Conservation (phyloP, 2,329 filamentous ascomycete genomes). For the Fonsecaea erecta region DNA sequence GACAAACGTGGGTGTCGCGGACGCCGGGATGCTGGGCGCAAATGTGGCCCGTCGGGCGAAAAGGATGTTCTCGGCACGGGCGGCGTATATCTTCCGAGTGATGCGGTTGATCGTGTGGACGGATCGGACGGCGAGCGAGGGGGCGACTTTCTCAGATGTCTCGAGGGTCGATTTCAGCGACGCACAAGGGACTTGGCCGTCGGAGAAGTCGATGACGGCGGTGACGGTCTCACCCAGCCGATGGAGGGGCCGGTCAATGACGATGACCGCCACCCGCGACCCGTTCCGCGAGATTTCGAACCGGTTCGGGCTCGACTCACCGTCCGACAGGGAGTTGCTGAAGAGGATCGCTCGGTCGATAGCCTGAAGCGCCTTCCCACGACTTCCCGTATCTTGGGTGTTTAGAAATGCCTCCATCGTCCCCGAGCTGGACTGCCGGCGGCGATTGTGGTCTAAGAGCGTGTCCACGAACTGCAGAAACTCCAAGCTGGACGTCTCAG, state of each 20-base stretch:
- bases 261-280: constrained; percentile 87
- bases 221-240: constrained; percentile 85
- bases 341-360: constrained; percentile 90
- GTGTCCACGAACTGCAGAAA: constrained; percentile 37
- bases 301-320: constrained; percentile 82
- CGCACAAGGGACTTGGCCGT: constrained; percentile 80
- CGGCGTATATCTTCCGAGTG: constrained; percentile 79
- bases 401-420: constrained; percentile 29
- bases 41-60: constrained; percentile 81
- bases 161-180: constrained; percentile 84
- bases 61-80: constrained; percentile 78
- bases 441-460: constrained; percentile 34
- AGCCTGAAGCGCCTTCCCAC: constrained; percentile 72
- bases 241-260: constrained; percentile 85
- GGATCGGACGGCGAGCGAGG: constrained; percentile 79
- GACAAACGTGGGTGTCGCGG: constrained; percentile 86
- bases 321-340: constrained; percentile 69
- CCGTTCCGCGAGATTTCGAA: constrained; percentile 95
- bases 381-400: constrained; percentile 32
- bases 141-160: constrained; percentile 81
- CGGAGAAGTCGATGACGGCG: constrained; percentile 80
- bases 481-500: constrained; percentile 70
- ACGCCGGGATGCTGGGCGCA: constrained; percentile 77
- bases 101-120: constrained; percentile 84
- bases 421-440: constrained; percentile 36